A percentile compares a stretch with the other conserved stretches of the same genome.
Conservation (phyloP, 2,329 filamentous ascomycete species). For the Arthrobotrys sinensis region DNA sequence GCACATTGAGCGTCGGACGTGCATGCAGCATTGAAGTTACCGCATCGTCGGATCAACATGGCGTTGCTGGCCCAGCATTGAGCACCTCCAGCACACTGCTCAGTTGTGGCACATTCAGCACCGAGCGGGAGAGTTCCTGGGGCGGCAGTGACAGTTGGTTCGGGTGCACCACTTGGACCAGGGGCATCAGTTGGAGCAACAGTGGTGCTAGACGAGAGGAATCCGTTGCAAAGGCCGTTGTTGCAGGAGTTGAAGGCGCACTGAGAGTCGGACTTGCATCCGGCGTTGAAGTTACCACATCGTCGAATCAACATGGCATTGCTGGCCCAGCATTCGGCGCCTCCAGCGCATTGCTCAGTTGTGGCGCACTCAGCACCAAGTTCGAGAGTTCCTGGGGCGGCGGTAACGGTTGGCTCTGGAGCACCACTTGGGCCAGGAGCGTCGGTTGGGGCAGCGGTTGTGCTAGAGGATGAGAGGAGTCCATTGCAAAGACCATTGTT, state of each 20-base stretch:
- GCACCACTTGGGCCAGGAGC: conserved; percentile 5
- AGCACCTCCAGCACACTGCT: conserved; percentile 39
- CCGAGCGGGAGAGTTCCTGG: conserved; percentile 34
- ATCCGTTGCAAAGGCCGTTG: conserved; percentile 39
- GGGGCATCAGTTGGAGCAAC: conserved; percentile 5
- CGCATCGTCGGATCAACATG: conserved; percentile 38
- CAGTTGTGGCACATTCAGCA: conserved; percentile 26
- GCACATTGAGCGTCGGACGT: conserved; percentile 36
- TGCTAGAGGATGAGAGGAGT: conserved; percentile 1
- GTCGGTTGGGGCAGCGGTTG: not conserved
- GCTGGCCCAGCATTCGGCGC: conserved; percentile 33
- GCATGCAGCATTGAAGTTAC: conserved; percentile 43
- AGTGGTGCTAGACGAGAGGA: not conserved
- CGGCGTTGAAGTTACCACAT: conserved; percentile 48
- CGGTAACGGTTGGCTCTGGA: conserved; percentile 21
- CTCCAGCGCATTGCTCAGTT: conserved; percentile 24
- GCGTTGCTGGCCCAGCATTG: conserved; percentile 37
- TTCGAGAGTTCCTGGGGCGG: conserved; percentile 28
- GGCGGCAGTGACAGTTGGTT: conserved; percentile 28
- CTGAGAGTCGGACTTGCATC: conserved; percentile 20
- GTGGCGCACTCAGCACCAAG: conserved; percentile 33
- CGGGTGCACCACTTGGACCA: conserved; percentile 11
- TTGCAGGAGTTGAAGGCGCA: conserved; percentile 50
- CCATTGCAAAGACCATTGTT: conserved; percentile 44
- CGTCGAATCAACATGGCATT: conserved; percentile 25